Conservation (phyloP, 2,329 filamentous ascomycete genomes). For the Ophiostoma himal-ulmi region DNA sequence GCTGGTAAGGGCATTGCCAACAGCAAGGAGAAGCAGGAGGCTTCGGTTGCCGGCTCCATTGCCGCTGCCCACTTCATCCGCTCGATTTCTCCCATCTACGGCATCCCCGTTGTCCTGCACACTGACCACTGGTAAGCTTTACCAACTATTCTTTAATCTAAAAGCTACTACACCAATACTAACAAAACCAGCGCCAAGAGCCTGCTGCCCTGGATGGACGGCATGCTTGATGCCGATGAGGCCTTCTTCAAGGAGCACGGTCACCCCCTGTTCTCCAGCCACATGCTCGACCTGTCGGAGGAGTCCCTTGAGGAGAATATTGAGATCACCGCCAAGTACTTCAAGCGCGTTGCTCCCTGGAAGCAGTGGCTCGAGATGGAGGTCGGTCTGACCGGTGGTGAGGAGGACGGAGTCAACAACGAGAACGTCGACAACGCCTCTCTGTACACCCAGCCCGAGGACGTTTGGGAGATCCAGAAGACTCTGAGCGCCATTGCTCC, state of each 20-base stretch:
- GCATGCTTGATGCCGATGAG: slow-evolving; percentile 93
- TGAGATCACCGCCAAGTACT: slow-evolving; percentile 82
- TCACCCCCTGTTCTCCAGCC: slow-evolving; percentile 81
- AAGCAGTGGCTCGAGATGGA: slow-evolving; percentile 99
- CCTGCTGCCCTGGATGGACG: slow-evolving; percentile 95
- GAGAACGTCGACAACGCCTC: slow-evolving; percentile 94
- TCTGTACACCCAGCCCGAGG: slow-evolving; percentile 96
- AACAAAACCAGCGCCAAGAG: slow-evolving; percentile 77
- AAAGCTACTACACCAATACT: neutral
- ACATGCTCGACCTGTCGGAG: slow-evolving; percentile 98
- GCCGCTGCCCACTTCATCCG: slow-evolving; percentile 93
- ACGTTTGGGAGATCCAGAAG: slow-evolving; percentile 88
- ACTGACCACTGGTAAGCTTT: slow-evolving; percentile 65
- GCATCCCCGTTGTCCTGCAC: slow-evolving; percentile 86
- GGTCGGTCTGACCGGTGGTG: slow-evolving; percentile 70
- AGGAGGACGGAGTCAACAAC: slow-evolving; percentile 70
- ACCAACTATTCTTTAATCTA: neutral
- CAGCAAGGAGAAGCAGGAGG: slow-evolving; percentile 76
- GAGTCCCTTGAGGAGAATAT: slow-evolving; percentile 89
- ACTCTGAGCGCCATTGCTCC: slow-evolving; percentile 78
- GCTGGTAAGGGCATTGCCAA: slow-evolving; percentile 86
- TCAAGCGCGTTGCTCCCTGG: slow-evolving; percentile 90
- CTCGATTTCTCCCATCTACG: slow-evolving; percentile 77
- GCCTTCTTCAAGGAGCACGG: slow-evolving; percentile 87
- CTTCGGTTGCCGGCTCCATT: slow-evolving; percentile 80